Conservation (phyloP, 2,329 filamentous ascomycete species). For the Clonostachys sp. region DNA sequence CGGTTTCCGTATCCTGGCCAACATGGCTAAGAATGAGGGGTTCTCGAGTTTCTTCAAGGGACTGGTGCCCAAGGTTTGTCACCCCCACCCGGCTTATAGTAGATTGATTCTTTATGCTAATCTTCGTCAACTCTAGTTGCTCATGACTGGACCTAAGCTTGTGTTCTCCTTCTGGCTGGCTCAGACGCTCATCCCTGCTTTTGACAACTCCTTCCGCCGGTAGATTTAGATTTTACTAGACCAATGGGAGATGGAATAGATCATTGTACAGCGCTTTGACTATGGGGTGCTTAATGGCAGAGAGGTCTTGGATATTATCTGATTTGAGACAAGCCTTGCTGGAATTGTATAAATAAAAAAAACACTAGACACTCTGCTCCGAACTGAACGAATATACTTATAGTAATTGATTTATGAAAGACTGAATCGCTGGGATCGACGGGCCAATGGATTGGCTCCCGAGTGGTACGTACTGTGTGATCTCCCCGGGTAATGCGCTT, state of each 20-base stretch:
- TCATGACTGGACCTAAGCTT: conserved; percentile 98
- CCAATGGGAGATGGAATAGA: too few relatives aligned
- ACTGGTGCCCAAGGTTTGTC: conserved; percentile 75
- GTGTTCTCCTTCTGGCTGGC: conserved; percentile 99
- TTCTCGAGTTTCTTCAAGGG: conserved; percentile 93
- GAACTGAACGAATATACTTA: too few relatives aligned
- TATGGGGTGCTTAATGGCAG: background rate
- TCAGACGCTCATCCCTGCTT: conserved; percentile 94
- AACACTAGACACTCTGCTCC: too few relatives aligned
- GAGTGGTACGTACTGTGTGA: too few relatives aligned
- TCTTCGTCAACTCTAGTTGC: conserved; percentile 46
- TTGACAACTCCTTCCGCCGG: conserved; percentile 47
- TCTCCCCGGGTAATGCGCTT: too few relatives aligned
- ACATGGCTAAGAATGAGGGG: conserved; percentile 92
- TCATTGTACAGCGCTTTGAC: too few relatives aligned
- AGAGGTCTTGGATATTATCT: background rate
- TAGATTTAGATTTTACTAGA: too few relatives aligned
- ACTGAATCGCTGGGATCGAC: too few relatives aligned
- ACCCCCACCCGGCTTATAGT: conserved; percentile 1
- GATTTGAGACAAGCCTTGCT: background rate
- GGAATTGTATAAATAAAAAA: background rate
- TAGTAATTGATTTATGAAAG: too few relatives aligned
- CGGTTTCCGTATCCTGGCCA: conserved; percentile 84
- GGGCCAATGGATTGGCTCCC: too few relatives aligned
- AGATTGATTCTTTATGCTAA: conserved; percentile 5